phyloP scores from a whole-genome alignment of 768 basidiomycete species.

The Tephrocybe sp. region DNA sequence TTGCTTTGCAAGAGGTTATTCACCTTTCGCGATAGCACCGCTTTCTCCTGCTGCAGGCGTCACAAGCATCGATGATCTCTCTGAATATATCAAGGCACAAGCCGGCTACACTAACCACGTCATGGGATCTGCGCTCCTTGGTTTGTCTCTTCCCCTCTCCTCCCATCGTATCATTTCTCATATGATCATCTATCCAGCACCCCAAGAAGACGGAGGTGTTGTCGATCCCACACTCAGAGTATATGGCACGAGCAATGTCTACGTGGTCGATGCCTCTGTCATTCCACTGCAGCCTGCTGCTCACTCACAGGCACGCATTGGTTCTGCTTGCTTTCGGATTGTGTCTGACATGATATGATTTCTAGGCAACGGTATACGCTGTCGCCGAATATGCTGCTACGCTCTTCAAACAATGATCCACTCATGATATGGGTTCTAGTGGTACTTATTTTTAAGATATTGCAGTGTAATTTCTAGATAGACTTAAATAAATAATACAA shows the following conservation, averaged over 20 bases:
- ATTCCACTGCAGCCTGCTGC: slow-evolving; percentile 23
- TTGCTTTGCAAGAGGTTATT: no score
- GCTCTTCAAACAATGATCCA: not conserved
- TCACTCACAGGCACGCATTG: no score
- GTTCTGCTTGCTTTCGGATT: no score
- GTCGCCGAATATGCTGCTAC: not conserved
- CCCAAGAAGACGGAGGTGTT: slow-evolving; percentile 23
- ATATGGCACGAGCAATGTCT: slow-evolving; percentile 16
- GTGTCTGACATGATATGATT: no score
- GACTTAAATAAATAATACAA: no score
- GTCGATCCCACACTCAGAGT: slow-evolving; percentile 39
- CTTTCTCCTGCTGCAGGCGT: not conserved
- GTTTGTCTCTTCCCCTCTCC: not conserved
- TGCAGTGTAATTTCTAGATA: no score
- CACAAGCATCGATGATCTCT: slow-evolving; percentile 1
- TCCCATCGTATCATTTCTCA: not conserved
- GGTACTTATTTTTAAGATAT: no score
- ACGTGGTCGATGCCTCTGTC: slow-evolving; percentile 46
- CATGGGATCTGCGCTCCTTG: not conserved
- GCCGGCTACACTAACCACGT: not conserved
- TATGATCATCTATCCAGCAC: not conserved
- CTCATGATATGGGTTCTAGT: not conserved
- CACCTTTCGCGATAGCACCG: not conserved
- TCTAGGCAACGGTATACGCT: not conserved
- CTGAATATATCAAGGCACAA: not conserved